Evolutionary conservation across 2,329 filamentous ascomycete genomes (phyloP).

Genomic region (Talaromyces albobiverticillius): DNA sequence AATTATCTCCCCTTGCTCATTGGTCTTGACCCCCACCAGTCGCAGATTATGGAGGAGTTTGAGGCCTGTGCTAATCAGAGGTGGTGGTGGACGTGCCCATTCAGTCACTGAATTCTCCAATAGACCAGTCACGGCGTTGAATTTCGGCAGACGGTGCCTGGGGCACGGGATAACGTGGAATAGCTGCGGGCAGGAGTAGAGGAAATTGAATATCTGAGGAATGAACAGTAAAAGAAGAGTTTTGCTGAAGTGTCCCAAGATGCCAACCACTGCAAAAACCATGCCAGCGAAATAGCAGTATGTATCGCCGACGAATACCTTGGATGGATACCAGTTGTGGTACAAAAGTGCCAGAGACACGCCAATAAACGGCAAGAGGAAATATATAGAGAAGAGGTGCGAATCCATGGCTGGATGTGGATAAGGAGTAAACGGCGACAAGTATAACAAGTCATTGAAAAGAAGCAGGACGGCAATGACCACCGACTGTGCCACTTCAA

Average conservation of each 20-base stretch:
- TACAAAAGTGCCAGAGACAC: constrained; percentile 81
- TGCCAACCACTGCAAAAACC: constrained; percentile 96
- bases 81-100: constrained; percentile 69
- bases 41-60: constrained; percentile 66
- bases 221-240: constrained; percentile 86
- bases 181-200: constrained; percentile 89
- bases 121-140: constrained; percentile 79
- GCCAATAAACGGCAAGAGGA: constrained; percentile 89
- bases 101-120: constrained; percentile 82
- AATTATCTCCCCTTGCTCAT: constrained; percentile 67
- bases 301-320: constrained; percentile 95
- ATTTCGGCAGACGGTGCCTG: constrained; percentile 82
- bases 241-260: constrained; percentile 97
- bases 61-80: constrained; percentile 61
- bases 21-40: constrained; percentile 65
- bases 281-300: constrained; percentile 99
- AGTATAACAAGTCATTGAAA: constrained; percentile 84
- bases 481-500: constrained; percentile 91
- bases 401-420: constrained; percentile 93
- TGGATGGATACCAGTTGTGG: constrained; percentile 95
- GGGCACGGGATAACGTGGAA: constrained; percentile 90
- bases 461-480: constrained; percentile 81
- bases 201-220: constrained; percentile 94
- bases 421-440: constrained; percentile 69
- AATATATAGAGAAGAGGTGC: constrained; percentile 92